Percentiles rank a stretch among this genome's conserved stretches.
Conservation (phyloP, 371 early-diverging fungal genomes). For the Mortierella sp. region DNA sequence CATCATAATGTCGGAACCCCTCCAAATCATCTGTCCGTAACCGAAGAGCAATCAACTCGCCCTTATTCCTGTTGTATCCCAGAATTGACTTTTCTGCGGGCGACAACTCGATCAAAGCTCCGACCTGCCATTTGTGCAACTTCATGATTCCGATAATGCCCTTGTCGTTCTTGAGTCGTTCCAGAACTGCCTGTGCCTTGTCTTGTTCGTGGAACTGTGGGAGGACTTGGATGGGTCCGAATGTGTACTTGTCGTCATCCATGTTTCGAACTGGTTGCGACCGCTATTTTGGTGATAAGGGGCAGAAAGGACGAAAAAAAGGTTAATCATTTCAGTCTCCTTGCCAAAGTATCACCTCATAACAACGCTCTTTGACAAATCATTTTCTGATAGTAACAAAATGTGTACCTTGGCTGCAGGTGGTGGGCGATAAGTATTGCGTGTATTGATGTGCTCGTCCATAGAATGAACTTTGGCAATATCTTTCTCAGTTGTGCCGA, state of each 20-base stretch:
- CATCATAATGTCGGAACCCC: conserved; percentile 89
- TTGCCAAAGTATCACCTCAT: conserved; percentile 14
- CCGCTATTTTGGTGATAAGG: conserved; percentile 5
- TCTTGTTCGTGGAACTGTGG: conserved; percentile 72
- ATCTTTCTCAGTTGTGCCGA: conserved; percentile 65
- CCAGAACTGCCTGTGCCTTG: conserved; percentile 76
- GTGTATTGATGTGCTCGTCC: conserved; percentile 56
- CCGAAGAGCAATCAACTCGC: conserved; percentile 87
- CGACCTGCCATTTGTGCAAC: conserved; percentile 83
- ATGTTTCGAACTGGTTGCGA: conserved; percentile 36
- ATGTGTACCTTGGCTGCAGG: conserved; percentile 20
- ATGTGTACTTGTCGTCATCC: conserved; percentile 72
- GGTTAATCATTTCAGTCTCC: background rate
- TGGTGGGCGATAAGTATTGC: conserved; percentile 41
- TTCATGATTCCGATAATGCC: conserved; percentile 86
- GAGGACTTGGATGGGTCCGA: conserved; percentile 76
- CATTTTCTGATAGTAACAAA: background rate
- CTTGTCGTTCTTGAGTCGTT: conserved; percentile 76
- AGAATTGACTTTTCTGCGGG: conserved; percentile 85
- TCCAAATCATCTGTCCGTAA: conserved; percentile 88
- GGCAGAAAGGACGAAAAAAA: background rate
- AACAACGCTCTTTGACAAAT: background rate
- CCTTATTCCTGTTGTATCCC: conserved; percentile 91
- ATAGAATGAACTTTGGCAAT: conserved; percentile 63
- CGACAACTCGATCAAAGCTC: conserved; percentile 84